Conservation (phyloP, 1,284 basidiomycete species). For the Sanghuangporus baumii region DNA sequence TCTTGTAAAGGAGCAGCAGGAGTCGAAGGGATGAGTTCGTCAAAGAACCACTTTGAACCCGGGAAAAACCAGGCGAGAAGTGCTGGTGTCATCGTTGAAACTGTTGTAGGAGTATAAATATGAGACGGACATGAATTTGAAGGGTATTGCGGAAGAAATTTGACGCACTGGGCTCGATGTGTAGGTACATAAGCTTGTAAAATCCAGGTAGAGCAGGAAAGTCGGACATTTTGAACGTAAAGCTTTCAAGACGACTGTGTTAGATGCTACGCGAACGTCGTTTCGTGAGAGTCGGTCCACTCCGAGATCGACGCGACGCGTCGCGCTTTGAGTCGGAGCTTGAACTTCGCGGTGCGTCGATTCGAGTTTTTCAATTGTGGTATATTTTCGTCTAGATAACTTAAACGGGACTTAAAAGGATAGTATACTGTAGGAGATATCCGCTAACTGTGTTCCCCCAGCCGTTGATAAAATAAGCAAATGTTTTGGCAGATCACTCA, state of each 20-base stretch:
- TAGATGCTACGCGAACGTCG: neutral
- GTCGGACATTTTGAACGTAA: constrained; percentile 12
- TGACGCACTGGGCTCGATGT: constrained; percentile 61
- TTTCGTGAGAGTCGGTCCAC: neutral
- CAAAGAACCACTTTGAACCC: constrained; percentile 66
- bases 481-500: no score
- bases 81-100: constrained; percentile 53
- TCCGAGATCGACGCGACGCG: neutral
- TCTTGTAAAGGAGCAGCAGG: constrained; percentile 26
- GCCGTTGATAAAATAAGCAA: no score
- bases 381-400: no score
- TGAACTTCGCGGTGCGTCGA: neutral
- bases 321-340: neutral
- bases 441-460: no score
- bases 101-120: constrained; percentile 28
- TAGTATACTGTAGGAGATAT: no score
- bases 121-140: neutral
- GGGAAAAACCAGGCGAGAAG: constrained; percentile 56
- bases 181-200: constrained; percentile 62
- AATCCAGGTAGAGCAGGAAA: constrained; percentile 64
- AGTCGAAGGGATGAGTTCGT: constrained; percentile 55
- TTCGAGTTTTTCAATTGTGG: no score
- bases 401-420: no score
- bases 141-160: neutral
- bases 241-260: neutral